Conservation (phyloP, 441 rosid genomes). For the Rhodomyrtus psidioides region DNA sequence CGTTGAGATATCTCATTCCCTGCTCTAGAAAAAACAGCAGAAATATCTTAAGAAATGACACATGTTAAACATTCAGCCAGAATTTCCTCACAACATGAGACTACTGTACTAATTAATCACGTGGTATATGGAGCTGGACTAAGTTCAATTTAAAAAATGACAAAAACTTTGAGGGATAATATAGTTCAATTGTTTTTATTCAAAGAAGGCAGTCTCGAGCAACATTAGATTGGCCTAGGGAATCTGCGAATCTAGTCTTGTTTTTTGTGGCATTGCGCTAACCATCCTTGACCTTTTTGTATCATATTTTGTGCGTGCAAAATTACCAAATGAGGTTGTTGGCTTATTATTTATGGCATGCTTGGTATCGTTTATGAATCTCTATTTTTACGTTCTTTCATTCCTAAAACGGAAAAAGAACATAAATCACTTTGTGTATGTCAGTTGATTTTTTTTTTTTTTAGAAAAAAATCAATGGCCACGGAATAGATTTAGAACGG, state of each 20-base stretch:
- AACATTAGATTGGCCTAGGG: background rate
- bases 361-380: no score
- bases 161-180: background rate
- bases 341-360: background rate
- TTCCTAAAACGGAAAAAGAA: no score
- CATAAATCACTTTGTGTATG: no score
- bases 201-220: background rate
- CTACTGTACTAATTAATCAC: background rate
- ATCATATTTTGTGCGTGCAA: background rate
- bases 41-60: background rate
- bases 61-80: background rate
- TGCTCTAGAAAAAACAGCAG: background rate
- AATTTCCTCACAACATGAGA: background rate
- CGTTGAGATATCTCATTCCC: background rate
- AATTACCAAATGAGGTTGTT: background rate
- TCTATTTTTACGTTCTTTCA: no score
- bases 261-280: background rate
- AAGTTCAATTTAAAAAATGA: background rate
- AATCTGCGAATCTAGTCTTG: background rate
- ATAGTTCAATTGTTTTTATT: background rate
- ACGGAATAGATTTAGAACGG: no score
- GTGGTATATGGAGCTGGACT: no score
- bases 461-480: no score
- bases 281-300: background rate
- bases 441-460: no score